phyloP scores from a whole-genome alignment of 345 rosid species.

The Excoecaria cochinchinensis region DNA sequence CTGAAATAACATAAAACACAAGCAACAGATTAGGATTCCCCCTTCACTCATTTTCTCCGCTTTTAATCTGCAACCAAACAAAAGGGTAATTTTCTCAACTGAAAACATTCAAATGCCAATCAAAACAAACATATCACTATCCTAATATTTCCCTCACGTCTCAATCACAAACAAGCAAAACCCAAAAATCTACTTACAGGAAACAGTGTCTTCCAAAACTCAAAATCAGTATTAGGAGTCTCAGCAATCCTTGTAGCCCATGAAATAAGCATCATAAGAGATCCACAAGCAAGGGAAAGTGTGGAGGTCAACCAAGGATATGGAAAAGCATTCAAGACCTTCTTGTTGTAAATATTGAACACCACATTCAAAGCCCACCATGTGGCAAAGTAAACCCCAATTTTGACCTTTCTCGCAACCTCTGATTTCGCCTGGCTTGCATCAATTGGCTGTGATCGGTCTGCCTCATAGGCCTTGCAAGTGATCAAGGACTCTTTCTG shows the following conservation, averaged over 20 bases:
- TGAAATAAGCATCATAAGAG: slow-evolving; percentile 85
- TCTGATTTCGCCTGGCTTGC: slow-evolving; percentile 34
- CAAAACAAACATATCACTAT: slow-evolving; percentile 41
- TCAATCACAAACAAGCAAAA: slow-evolving; percentile 32
- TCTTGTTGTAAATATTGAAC: slow-evolving; percentile 93
- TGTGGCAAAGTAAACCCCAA: slow-evolving; percentile 80
- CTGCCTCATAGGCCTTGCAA: slow-evolving; percentile 88
- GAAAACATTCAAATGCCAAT: slow-evolving; percentile 12
- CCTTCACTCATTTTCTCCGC: slow-evolving; percentile 22
- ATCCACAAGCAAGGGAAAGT: slow-evolving; percentile 87
- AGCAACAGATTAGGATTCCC: slow-evolving; percentile 23
- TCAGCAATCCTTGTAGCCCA: slow-evolving; percentile 82
- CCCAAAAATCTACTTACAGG: slow-evolving; percentile 55
- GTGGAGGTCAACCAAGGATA: slow-evolving; percentile 96
- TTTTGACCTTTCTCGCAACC: slow-evolving; percentile 56
- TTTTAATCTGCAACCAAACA: slow-evolving; percentile 42
- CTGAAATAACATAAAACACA: slow-evolving; percentile 9
- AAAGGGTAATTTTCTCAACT: slow-evolving; percentile 32
- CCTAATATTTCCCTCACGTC: slow-evolving; percentile 21
- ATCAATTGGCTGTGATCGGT: slow-evolving; percentile 57
- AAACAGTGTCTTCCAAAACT: slow-evolving; percentile 86
- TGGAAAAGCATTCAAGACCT: slow-evolving; percentile 94
- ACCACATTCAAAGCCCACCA: slow-evolving; percentile 75
- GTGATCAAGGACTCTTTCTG: slow-evolving; percentile 34
- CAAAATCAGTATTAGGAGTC: slow-evolving; percentile 69